Evolutionary conservation across 148 eudicot species (phyloP), one percentile per base, ranked within the genome.

Genomic region (Oxyria digyna): DNA sequence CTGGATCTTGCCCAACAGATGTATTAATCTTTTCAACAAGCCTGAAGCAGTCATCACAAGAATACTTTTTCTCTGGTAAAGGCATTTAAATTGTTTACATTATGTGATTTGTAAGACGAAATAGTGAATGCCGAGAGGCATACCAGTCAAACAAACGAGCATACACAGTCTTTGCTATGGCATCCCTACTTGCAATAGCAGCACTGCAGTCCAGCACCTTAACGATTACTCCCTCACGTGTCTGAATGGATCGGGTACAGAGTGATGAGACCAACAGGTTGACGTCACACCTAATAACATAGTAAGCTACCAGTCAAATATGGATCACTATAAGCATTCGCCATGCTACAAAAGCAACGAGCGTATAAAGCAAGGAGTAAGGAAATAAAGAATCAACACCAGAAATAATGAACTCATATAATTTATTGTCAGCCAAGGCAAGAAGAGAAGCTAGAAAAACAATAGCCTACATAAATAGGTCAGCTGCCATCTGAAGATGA

Each of bases 161-260:
- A 85, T 91, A 94, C 69, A 94, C 85, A 62, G 96, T 91, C 81
- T 94, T 94, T n/a, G 99, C 96, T 81, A 94, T 77, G 80, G 96
- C 85, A 87, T 94, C 99, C 67, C 99, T 88, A 77, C 99, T 88
- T 65, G 93, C 87, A 77, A 87, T 76, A 43, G 99, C 99, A 75
- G 96, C 97, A 81, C 76, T 71, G 71, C 97, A 91, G 43, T 94
- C 99, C 33, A 94, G 83, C 71, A 91, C 96, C 83, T 90, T 94
- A 33, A 91, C 63, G 72, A 94, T 94, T 52, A 81, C 79, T 42
- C 99, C 99, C 78, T 94, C 99, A 75, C 79, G 89, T 57, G 99
- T 94, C 80, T 88, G 99, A 77, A 94, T 94, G 15, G 96, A 94
- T 32, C 99, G 85, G 14, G 96, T 94, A 65, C 93, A 85, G 20